Conservation (phyloP, 2,329 filamentous ascomycete species). For the Phoma herbarum region DNA sequence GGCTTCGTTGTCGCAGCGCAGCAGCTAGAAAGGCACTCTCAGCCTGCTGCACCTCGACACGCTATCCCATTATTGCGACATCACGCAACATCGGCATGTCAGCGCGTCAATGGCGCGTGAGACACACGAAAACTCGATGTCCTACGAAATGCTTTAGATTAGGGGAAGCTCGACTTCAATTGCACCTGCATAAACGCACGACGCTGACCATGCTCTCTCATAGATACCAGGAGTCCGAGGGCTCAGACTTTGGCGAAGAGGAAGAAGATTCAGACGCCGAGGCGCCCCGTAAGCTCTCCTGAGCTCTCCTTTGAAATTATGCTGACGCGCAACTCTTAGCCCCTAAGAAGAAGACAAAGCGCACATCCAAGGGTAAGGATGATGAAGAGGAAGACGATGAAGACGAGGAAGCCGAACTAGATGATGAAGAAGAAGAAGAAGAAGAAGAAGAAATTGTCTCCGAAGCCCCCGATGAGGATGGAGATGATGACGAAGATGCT, state of each 20-base stretch:
- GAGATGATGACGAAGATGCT: slow-evolving; percentile 48
- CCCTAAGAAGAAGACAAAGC: slow-evolving; percentile 49
- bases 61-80: slow-evolving; percentile 2
- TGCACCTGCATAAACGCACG: slow-evolving; percentile 7
- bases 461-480: slow-evolving; percentile 31
- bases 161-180: neutral
- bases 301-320: slow-evolving; percentile 2
- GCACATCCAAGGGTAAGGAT: slow-evolving; percentile 41
- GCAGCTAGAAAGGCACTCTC: neutral
- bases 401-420: slow-evolving; percentile 46
- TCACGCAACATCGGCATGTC: neutral
- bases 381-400: slow-evolving; percentile 44
- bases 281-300: slow-evolving; percentile 46
- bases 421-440: slow-evolving; percentile 42
- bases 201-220: slow-evolving; percentile 30
- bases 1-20: slow-evolving; percentile 18
- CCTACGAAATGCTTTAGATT: neutral
- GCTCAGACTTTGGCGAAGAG: slow-evolving; percentile 49
- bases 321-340: slow-evolving; percentile 26
- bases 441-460: slow-evolving; percentile 32
- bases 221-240: slow-evolving; percentile 51
- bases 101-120: neutral
- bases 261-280: slow-evolving; percentile 49
- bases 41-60: slow-evolving; percentile 6
- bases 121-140: neutral